Evolutionary conservation across 2,329 filamentous ascomycete species (phyloP).

Genomic region (Neonectria punicea): DNA sequence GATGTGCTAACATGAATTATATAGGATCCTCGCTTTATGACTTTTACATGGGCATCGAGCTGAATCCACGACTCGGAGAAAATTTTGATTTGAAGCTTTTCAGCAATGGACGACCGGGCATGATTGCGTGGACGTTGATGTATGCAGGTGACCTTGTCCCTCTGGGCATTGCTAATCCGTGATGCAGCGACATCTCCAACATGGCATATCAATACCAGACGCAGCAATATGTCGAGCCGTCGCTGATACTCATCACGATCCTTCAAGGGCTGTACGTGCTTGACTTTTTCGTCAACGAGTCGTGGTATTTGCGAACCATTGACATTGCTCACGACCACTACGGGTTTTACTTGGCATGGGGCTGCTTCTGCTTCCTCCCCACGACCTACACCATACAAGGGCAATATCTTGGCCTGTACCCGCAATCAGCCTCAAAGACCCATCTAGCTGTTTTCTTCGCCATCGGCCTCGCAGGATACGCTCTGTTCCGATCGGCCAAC

Average conservation of each 20-base stretch:
- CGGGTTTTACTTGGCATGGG: constrained; percentile 58
- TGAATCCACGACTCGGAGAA: constrained; percentile 56
- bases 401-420: constrained; percentile 58
- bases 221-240: constrained; percentile 49
- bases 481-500: constrained; percentile 57
- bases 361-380: constrained; percentile 57
- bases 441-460: constrained; percentile 36
- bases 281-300: constrained; percentile 61
- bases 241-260: constrained; percentile 54
- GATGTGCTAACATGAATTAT: not conserved
- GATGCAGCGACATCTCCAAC: constrained; percentile 41
- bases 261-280: constrained; percentile 58
- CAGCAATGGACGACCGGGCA: constrained; percentile 58
- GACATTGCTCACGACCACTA: constrained; percentile 58
- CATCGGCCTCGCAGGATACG: constrained; percentile 49
- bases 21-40: constrained; percentile 54
- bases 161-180: constrained; percentile 30
- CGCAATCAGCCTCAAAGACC: constrained; percentile 43
- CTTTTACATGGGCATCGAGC: constrained; percentile 58
- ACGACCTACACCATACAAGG: constrained; percentile 59
- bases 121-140: constrained; percentile 60
- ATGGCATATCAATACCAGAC: constrained; percentile 54
- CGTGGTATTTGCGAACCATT: constrained; percentile 60
- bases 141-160: constrained; percentile 31
- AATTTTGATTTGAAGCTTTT: constrained; percentile 60